phyloP scores from a whole-genome alignment of 2,329 filamentous ascomycete genomes.

The Dichotomopilus funicola region DNA sequence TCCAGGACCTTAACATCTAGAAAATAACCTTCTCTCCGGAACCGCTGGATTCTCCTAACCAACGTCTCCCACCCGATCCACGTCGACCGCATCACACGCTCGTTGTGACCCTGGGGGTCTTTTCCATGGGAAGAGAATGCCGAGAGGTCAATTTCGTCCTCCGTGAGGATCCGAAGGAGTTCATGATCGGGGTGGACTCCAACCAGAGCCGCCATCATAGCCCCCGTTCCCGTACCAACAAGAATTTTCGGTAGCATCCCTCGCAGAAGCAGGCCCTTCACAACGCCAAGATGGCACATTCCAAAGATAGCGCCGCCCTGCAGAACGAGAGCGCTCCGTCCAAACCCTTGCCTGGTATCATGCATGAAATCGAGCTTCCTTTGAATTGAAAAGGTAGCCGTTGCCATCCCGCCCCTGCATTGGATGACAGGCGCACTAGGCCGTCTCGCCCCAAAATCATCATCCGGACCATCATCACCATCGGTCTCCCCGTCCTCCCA shows the following conservation, averaged over 20 bases:
- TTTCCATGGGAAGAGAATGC: constrained; percentile 54
- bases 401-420: constrained; percentile 1
- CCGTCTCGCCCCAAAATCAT: background rate
- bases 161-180: constrained; percentile 66
- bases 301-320: constrained; percentile 91
- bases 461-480: background rate
- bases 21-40: constrained; percentile 72
- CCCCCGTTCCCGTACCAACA: constrained; percentile 83
- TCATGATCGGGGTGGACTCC: constrained; percentile 84
- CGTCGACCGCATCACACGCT: constrained; percentile 30
- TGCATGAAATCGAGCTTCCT: constrained; percentile 76
- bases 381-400: constrained; percentile 24
- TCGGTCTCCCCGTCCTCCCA: constrained; percentile 7
- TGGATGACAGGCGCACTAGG: background rate
- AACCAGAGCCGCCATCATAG: constrained; percentile 81
- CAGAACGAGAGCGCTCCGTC: constrained; percentile 74
- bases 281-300: constrained; percentile 81
- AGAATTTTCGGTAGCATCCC: constrained; percentile 84
- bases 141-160: constrained; percentile 73
- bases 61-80: constrained; percentile 51
- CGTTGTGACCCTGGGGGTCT: constrained; percentile 23
- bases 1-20: constrained; percentile 77
- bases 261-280: constrained; percentile 76
- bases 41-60: constrained; percentile 59
- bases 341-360: constrained; percentile 82